Base-by-base conservation (phyloP, 768 basidiomycete genomes). In the Rhizopogon rudus region DNA sequence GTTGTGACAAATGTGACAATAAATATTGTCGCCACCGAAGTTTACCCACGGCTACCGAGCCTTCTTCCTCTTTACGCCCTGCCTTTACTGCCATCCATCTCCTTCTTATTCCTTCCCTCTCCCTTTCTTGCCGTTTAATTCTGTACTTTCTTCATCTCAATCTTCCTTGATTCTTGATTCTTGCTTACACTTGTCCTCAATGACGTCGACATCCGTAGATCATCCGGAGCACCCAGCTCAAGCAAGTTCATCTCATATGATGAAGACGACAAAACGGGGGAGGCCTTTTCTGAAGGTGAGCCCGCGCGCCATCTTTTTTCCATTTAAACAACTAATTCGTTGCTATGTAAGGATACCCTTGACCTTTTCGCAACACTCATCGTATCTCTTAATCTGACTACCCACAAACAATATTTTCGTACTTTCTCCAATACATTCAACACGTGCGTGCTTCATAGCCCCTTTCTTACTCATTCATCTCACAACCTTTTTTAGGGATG, bases 241-340 rank as follows among this genome's bases (percentile, higher is more conserved):
- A 63, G 77, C 82, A 41, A 82, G 81, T 60, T 84, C 88, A 41
- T 92, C 91, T 28, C 94, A 96, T 72, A 91, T 96, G 91, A 97
- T 98, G 94, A 95, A 96, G 83, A 96, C 91, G 13, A 96, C 94
- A 68, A 92, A 93, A 78, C 85, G 94, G 67, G 94, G 94, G 58
- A 81, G 94, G 63, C 94, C 94, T 13, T 97, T 86, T 71, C 82
- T 95, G 71, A 96, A 95, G 84, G 94, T 90, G 54, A 59, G 42
- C 33, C 13, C 3, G 42, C 10, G 28, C 14, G 0, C 42, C 45
- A 57, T 64, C 61, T 20, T 53, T 58, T 55, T 54, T 52, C 40
- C 41, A 42, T 55, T 1, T 1, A 45, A 48, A 9, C 20, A 37
- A 12, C 40, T 39, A 28, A 55, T 39, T 20, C 4, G 6, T 28